Conservation (phyloP, 352 stramenopile genomes). For the Pythium apleroticum region DNA sequence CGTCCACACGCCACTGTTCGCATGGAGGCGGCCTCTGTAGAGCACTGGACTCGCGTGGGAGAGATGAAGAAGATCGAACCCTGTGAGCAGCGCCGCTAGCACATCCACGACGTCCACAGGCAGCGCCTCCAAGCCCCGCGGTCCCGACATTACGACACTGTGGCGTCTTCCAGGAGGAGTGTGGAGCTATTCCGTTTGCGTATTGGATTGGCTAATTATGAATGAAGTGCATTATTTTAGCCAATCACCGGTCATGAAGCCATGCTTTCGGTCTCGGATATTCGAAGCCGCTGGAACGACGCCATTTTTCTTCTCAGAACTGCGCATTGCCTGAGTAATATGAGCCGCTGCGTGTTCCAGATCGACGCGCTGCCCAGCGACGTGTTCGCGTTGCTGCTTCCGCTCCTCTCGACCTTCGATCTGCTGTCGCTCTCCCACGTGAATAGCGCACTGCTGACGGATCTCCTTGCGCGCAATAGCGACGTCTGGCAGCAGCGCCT, state of each 20-base stretch:
- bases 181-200: no score
- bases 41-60: neutral
- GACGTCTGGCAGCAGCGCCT: constrained; percentile 2
- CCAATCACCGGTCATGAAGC: neutral
- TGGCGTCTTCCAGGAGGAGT: no score
- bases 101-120: neutral
- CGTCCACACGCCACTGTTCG: neutral
- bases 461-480: neutral
- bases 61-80: neutral
- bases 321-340: no score
- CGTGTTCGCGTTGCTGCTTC: constrained; percentile 5
- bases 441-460: neutral
- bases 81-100: neutral
- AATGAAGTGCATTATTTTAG: neutral
- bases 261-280: neutral
- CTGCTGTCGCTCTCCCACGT: constrained; percentile 9
- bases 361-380: constrained; percentile 6
- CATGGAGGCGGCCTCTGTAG: neutral
- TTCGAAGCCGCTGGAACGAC: neutral
- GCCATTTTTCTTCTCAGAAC: neutral
- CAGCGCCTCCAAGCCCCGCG: neutral
- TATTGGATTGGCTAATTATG: no score
- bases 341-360: neutral
- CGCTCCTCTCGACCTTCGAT: constrained; percentile 17
- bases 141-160: no score